Evolutionary conservation across 2,329 filamentous ascomycete species (phyloP).

Genomic region (Clarireedia homoeocarpa): DNA sequence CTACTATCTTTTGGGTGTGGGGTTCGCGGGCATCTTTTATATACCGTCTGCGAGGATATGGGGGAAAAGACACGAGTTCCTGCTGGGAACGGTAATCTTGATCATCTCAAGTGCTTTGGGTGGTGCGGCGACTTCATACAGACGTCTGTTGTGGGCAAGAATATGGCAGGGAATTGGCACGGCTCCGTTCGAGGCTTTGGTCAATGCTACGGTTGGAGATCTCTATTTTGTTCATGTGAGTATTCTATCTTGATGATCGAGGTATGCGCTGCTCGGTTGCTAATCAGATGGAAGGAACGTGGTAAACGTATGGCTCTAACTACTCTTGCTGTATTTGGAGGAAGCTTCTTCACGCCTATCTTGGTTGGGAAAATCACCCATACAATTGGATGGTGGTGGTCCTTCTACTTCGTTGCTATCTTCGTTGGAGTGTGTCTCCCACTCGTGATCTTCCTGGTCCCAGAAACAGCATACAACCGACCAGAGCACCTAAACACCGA

Average conservation of each 20-base stretch:
- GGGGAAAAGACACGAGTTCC: conserved; percentile 85
- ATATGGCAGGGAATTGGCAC: conserved; percentile 80
- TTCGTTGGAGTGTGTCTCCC: conserved; percentile 67
- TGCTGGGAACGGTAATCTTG: conserved; percentile 68
- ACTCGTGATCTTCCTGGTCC: conserved; percentile 68
- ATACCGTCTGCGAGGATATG: conserved; percentile 83
- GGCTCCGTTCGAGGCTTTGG: conserved; percentile 82
- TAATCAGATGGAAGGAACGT: conserved; percentile 44
- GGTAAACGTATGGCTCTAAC: conserved; percentile 81
- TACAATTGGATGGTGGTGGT: conserved; percentile 74
- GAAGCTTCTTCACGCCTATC: conserved; percentile 76
- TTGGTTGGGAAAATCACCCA: conserved; percentile 79
- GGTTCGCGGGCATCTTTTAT: conserved; percentile 73
- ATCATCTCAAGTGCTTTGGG: conserved; percentile 72
- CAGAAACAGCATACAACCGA: conserved; percentile 74
- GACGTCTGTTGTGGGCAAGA: conserved; percentile 66
- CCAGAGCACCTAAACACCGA: conserved; percentile 64
- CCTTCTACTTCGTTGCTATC: conserved; percentile 82
- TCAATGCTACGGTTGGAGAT: conserved; percentile 85
- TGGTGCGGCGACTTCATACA: conserved; percentile 57
- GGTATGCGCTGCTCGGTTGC: background rate
- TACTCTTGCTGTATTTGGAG: conserved; percentile 63
- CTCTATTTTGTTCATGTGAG: conserved; percentile 80
- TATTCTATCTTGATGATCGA: conserved; percentile 5
- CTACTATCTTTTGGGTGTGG: conserved; percentile 78